A percentile compares a stretch with the other conserved stretches of the same genome.
Conservation (phyloP, 805 yeast species). For the Pichia nakasei region DNA sequence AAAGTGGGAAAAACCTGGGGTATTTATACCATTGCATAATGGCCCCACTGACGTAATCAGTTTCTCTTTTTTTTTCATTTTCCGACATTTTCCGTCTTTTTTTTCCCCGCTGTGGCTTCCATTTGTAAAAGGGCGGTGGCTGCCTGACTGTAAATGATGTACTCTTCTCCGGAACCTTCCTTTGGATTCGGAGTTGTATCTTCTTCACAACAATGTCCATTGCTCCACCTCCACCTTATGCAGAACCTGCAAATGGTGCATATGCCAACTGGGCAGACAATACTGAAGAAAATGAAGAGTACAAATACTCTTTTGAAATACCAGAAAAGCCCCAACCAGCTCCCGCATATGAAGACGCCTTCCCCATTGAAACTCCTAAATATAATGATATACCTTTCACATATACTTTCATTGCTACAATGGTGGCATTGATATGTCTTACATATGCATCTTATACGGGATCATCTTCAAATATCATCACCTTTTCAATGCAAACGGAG, state of each 20-base stretch:
- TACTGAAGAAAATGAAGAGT: constrained; percentile 16
- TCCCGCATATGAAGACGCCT: constrained; percentile 54
- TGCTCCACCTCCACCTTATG: constrained; percentile 6
- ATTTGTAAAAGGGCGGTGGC: too few species aligned
- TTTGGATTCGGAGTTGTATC: background rate
- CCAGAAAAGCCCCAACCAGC: constrained; percentile 22
- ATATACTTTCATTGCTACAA: constrained; percentile 31
- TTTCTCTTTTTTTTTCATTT: too few species aligned
- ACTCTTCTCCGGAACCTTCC: background rate
- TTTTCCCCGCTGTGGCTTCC: too few species aligned
- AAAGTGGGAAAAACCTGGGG: background rate
- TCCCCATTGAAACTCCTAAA: constrained; percentile 52
- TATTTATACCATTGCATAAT: too few species aligned
- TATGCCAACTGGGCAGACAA: background rate
- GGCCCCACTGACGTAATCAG: too few species aligned
- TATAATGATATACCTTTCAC: constrained; percentile 70
- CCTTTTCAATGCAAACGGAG: background rate
- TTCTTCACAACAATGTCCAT: background rate
- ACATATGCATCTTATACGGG: constrained; percentile 7
- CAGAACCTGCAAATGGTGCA: constrained; percentile 2
- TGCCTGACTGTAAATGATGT: too few species aligned
- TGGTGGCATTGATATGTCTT: constrained; percentile 12
- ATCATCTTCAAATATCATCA: background rate
- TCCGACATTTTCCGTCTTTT: too few species aligned
- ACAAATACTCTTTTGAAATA: constrained; percentile 24